Evolutionary conservation across 2,329 filamentous ascomycete genomes (phyloP).

Genomic region (Aspergillus viridinutans): DNA sequence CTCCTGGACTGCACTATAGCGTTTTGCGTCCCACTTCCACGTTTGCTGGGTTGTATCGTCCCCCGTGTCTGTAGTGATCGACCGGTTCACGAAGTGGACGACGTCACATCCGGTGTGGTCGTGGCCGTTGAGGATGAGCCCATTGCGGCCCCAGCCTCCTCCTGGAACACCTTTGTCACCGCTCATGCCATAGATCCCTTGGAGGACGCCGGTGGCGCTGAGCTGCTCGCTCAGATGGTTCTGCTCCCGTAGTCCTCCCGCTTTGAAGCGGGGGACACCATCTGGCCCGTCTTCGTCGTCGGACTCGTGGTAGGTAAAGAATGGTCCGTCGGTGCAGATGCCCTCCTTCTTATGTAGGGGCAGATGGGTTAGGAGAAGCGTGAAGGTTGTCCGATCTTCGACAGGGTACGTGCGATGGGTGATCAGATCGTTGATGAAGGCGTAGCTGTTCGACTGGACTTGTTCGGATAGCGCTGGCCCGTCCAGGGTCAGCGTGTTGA

Average conservation of each 20-base stretch:
- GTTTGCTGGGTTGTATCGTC: constrained; percentile 1
- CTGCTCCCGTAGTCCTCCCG: constrained; percentile 67
- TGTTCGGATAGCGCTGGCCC: constrained; percentile 64
- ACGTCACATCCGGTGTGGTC: constrained; percentile 94
- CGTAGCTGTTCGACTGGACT: constrained; percentile 72
- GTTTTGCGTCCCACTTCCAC: constrained; percentile 36
- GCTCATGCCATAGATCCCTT: constrained; percentile 77
- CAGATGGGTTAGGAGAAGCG: constrained; percentile 85
- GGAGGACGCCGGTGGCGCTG: constrained; percentile 66
- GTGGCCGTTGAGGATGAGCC: constrained; percentile 85
- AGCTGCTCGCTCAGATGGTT: constrained; percentile 76
- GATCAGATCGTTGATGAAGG: constrained; percentile 61
- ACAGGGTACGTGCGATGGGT: constrained; percentile 56
- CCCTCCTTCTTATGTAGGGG: constrained; percentile 80
- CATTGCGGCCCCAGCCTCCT: constrained; percentile 63
- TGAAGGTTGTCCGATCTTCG: constrained; percentile 64
- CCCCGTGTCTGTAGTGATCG: constrained; percentile 1
- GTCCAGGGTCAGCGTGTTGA: constrained; percentile 94
- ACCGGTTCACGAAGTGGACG: constrained; percentile 73
- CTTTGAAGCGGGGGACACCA: constrained; percentile 32
- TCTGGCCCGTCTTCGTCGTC: constrained; percentile 58
- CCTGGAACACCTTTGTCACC: constrained; percentile 56
- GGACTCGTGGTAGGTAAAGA: constrained; percentile 73
- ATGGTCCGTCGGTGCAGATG: constrained; percentile 77
- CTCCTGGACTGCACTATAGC: constrained; percentile 17